Conservation (phyloP, 805 yeast species). For the Starmerella bombi region DNA sequence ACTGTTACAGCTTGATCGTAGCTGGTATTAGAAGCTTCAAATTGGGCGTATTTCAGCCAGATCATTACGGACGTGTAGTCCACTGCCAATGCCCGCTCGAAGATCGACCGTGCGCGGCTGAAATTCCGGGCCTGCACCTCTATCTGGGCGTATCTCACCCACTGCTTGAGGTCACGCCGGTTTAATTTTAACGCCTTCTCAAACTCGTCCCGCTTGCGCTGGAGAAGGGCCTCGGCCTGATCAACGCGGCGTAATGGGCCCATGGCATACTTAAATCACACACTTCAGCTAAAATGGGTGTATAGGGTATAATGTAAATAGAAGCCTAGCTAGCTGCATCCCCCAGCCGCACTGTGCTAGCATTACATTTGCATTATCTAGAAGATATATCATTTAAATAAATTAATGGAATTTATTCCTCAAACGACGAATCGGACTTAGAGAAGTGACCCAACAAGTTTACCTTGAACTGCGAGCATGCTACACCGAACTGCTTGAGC, state of each 20-base stretch:
- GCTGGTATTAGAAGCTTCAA: constrained; percentile 38
- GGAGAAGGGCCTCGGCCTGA: constrained; percentile 56
- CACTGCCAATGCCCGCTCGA: constrained; percentile 74
- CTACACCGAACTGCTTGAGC: constrained; percentile 89
- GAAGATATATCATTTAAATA: too few relatives aligned
- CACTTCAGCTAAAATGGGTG: too few relatives aligned
- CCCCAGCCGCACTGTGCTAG: too few relatives aligned
- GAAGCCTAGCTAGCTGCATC: too few relatives aligned
- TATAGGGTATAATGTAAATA: too few relatives aligned
- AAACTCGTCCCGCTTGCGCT: constrained; percentile 63
- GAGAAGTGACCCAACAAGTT: constrained; percentile 59
- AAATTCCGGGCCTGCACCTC: constrained; percentile 71
- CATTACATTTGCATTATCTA: too few relatives aligned
- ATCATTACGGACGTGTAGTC: constrained; percentile 63
- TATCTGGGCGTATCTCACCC: constrained; percentile 85
- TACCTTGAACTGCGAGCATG: constrained; percentile 82
- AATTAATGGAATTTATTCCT: too few relatives aligned
- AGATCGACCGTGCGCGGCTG: constrained; percentile 68
- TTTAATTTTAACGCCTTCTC: constrained; percentile 82
- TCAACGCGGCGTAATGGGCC: too few relatives aligned
- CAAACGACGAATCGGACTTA: constrained; percentile 31
- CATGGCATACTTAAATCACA: too few relatives aligned
- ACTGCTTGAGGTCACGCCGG: constrained; percentile 67
- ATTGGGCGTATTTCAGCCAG: constrained; percentile 73
- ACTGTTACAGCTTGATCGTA: constrained; percentile 75